These are phyloP conservation scores for Fusarium proliferatum DNA, from an alignment of 2,329 filamentous ascomycete genomes.

Conservation along the genomic window DNA sequence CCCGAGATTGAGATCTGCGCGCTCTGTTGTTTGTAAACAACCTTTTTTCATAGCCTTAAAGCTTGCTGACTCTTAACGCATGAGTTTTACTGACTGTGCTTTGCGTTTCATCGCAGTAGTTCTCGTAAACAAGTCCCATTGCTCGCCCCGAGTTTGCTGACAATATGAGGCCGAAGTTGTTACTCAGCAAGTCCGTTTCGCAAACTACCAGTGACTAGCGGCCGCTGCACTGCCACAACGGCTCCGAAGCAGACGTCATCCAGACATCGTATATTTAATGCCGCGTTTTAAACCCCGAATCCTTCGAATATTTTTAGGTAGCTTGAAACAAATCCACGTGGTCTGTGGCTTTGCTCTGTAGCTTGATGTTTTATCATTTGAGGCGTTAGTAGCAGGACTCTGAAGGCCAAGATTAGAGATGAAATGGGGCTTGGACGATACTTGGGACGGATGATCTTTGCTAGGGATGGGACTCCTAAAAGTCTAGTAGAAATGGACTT, in stretches of 20 bases:
- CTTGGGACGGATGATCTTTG: too few relatives aligned
- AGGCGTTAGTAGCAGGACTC: neutral
- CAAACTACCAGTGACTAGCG: neutral
- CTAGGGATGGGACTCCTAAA: fast-evolving
- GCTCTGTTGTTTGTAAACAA: neutral
- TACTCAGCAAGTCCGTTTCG: neutral
- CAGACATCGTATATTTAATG: neutral
- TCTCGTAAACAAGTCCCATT: fast-evolving
- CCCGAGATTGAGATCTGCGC: neutral
- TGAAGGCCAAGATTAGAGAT: fast-evolving
- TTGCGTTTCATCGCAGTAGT: fast-evolving
- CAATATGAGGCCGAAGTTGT: neutral
- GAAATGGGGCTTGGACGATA: fast-evolving
- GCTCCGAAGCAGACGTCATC: neutral
- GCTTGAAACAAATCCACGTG: neutral
- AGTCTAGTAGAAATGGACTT: fast-evolving
- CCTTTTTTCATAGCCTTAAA: neutral
- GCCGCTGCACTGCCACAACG: neutral
- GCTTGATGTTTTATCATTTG: neutral
- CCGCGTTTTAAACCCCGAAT: neutral
- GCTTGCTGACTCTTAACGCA: fast-evolving
- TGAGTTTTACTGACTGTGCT: fast-evolving
- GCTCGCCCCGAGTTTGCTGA: neutral
- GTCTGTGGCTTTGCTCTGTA: neutral
- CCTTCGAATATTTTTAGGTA: neutral